Base-by-base conservation (phyloP, 1,139 yeast genomes). In the Hyphopichia buzzinii region DNA sequence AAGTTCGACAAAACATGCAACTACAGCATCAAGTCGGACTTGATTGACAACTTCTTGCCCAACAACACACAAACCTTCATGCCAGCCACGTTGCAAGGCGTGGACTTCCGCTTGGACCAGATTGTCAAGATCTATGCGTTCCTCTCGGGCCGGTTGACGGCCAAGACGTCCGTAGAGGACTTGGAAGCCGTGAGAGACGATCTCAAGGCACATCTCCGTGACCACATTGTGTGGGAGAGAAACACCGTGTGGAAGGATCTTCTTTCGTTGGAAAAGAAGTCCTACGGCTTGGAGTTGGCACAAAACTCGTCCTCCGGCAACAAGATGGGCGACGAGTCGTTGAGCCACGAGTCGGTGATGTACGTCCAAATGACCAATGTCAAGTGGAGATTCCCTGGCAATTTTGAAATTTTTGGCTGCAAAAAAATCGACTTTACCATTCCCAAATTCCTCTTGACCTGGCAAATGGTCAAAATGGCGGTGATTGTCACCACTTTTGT, bases 171-270 rank as follows among this genome's bases (percentile, higher is more conserved):
- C 8, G 34, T 35, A 5, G 51, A 50, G 31, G 67, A 74, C 39
- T 52, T 72, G 33, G 79, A 73, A 12, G 57, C 62, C 31, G 85
- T 92, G 17, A 77, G 74, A 40, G 71, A 76, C 25, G 94, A 86
- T 50, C 72, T 90, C 42, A 76, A 83, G 43, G 72, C 87, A 12
- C 87, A 87, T 49, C 64, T 90, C 43, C 74, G 97, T 41, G 97
- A 90, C 51, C 95, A 89, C 59, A 86, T 90, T 34, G 96, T 89
- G 13, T 90, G 96, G 95, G 97, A 89, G 61, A 76, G 97, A 57
- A 88, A 88, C 58, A 90, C 97, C 0, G 97, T 90, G 17, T 90
- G 97, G 97, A 83, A 92, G 53, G 97, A 90, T 55, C 81, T 90
- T 81, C 82, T 90, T 54, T 89, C 90, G 14, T 64, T 89, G 53